phyloP scores from a whole-genome alignment of 2,329 filamentous ascomycete genomes.

The Aspergillus sp. region DNA sequence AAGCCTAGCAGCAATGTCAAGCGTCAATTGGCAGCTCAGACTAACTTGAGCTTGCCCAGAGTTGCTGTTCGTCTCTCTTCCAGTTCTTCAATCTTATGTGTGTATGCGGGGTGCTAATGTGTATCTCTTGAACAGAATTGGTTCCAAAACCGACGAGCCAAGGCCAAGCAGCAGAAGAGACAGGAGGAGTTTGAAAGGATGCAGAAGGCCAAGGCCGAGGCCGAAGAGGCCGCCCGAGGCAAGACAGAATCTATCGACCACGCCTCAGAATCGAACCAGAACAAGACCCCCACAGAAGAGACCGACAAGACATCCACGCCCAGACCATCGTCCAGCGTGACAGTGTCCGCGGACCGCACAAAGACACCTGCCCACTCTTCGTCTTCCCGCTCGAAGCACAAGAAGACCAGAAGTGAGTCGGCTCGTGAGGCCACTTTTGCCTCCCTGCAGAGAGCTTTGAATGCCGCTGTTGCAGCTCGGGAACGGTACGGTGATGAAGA shows the following conservation, averaged over 20 bases:
- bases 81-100: conserved; percentile 38
- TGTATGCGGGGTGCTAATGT: conserved; percentile 47
- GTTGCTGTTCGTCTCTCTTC: conserved; percentile 41
- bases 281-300: conserved; percentile 16
- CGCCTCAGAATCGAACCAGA: conserved; percentile 17
- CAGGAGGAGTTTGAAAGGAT: conserved; percentile 46
- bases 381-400: conserved; percentile 26
- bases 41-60: conserved; percentile 44
- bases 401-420: conserved; percentile 33
- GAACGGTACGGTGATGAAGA: conserved; percentile 22
- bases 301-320: conserved; percentile 20
- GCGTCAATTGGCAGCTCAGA: conserved; percentile 45
- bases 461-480: conserved; percentile 36
- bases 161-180: conserved; percentile 48
- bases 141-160: conserved; percentile 50
- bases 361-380: conserved; percentile 14
- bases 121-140: conserved; percentile 42
- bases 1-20: conserved; percentile 49
- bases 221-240: conserved; percentile 29
- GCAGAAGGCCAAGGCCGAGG: conserved; percentile 35
- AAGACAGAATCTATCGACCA: conserved; percentile 23
- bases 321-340: conserved; percentile 21
- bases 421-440: conserved; percentile 39
- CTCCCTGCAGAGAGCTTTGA: conserved; percentile 41
- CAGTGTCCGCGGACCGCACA: conserved; percentile 13